Conservation (phyloP, 2,329 filamentous ascomycete species). For the Trichoderma citrinoviride region DNA sequence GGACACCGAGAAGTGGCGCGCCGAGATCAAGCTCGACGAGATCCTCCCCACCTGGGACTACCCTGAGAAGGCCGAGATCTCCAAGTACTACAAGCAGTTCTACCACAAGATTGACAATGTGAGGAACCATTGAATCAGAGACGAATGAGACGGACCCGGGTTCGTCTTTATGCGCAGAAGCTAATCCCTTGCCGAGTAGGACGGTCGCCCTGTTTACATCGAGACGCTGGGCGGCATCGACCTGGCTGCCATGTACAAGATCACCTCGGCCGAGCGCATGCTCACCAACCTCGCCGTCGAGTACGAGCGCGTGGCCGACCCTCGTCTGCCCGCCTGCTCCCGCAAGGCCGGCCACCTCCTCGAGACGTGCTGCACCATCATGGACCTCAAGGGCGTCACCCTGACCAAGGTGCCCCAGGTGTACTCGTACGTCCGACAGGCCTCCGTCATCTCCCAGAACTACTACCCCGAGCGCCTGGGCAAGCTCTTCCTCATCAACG, state of each 20-base stretch:
- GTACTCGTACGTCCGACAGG: slow-evolving; percentile 82
- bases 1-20: slow-evolving; percentile 87
- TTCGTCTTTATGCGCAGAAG: background rate
- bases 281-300: slow-evolving; percentile 93
- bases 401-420: slow-evolving; percentile 77
- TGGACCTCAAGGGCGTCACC: slow-evolving; percentile 95
- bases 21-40: slow-evolving; percentile 79
- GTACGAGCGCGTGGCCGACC: slow-evolving; percentile 94
- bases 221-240: slow-evolving; percentile 95
- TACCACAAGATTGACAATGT: slow-evolving; percentile 96
- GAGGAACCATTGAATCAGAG: slow-evolving; percentile 24
- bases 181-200: slow-evolving; percentile 49
- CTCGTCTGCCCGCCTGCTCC: slow-evolving; percentile 89
- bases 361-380: slow-evolving; percentile 97
- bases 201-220: slow-evolving; percentile 95
- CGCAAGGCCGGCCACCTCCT: slow-evolving; percentile 85
- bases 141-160: background rate
- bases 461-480: slow-evolving; percentile 98
- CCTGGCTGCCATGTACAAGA: slow-evolving; percentile 84
- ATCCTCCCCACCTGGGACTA: slow-evolving; percentile 81
- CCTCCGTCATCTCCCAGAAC: slow-evolving; percentile 90
- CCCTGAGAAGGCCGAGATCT: slow-evolving; percentile 77
- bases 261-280: slow-evolving; percentile 92
- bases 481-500: slow-evolving; percentile 96
- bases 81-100: slow-evolving; percentile 94